A percentile compares a stretch with the other conserved stretches of the same genome.
Conservation (phyloP, 208 protist species). For the Blechomonas ayalai region DNA sequence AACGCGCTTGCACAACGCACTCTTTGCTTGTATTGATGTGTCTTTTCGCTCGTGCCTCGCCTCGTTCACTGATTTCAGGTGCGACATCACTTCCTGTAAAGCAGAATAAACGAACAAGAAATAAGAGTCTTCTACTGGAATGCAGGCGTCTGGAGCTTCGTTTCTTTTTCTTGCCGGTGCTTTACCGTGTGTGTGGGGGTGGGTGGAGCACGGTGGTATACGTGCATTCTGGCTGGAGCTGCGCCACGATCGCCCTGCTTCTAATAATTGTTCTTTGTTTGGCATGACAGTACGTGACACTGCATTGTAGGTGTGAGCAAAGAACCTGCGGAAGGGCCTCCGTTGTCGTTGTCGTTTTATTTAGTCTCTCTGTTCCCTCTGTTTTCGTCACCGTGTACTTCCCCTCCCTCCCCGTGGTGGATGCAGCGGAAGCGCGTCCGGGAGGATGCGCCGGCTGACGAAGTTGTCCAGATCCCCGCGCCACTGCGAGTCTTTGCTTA, state of each 20-base stretch:
- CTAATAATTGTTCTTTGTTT: background rate
- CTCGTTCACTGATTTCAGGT: too few relatives aligned
- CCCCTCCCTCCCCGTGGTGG: background rate
- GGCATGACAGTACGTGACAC: background rate
- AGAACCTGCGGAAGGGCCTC: background rate
- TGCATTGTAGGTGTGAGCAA: background rate
- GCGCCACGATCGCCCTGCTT: background rate
- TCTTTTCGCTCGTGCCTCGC: too few relatives aligned
- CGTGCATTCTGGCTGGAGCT: background rate
- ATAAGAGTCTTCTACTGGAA: too few relatives aligned
- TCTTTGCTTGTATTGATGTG: background rate
- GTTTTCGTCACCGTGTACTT: background rate
- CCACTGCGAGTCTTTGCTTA: constrained; percentile 3
- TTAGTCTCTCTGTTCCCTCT: background rate
- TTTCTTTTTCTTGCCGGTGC: background rate
- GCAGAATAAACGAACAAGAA: too few relatives aligned
- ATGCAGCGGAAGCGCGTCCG: background rate
- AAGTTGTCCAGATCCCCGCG: background rate
- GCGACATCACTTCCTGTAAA: too few relatives aligned
- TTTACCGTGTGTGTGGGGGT: background rate
- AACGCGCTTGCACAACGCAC: background rate
- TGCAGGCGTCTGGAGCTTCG: too few relatives aligned
- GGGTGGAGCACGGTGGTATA: background rate
- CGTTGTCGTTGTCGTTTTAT: background rate
- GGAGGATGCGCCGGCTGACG: background rate